These are phyloP conservation scores for Neurospora pannonica DNA, from an alignment of 495 filamentous ascomycete species.

Conservation along the genomic window DNA sequence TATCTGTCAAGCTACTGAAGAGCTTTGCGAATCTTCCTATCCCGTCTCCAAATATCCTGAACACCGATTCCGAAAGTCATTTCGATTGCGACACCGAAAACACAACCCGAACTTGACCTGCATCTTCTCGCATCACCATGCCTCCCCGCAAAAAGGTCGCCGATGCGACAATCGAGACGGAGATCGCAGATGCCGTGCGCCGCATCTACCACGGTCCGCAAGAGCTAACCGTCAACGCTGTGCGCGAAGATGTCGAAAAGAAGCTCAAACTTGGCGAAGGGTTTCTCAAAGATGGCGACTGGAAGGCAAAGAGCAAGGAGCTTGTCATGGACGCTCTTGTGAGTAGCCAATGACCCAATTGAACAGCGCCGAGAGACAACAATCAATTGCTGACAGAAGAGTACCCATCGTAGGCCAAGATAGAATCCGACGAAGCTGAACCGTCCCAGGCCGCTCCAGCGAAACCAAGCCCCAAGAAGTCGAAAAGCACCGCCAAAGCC, in stretches of 20 bases:
- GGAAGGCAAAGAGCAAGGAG: constrained; percentile 73
- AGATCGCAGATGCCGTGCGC: constrained; percentile 51
- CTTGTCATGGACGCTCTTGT: constrained; percentile 66
- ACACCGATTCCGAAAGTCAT: no score
- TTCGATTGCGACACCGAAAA: background rate
- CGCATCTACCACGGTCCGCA: constrained; percentile 47
- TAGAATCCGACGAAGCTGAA: constrained; percentile 4
- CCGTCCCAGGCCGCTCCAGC: constrained; percentile 13
- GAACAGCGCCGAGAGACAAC: background rate
- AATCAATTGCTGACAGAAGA: background rate
- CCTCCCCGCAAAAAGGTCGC: background rate
- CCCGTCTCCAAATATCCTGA: no score
- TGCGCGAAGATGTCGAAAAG: constrained; percentile 59
- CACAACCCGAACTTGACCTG: background rate
- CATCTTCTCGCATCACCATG: background rate
- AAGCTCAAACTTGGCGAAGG: constrained; percentile 53
- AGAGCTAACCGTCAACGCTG: constrained; percentile 65
- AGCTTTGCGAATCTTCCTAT: background rate
- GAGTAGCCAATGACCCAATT: constrained; percentile 20
- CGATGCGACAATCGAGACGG: constrained; percentile 27
- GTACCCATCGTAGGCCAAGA: background rate
- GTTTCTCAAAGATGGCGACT: constrained; percentile 59
- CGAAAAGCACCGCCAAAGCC: constrained; percentile 8
- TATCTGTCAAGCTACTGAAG: background rate
- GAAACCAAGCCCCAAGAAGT: constrained; percentile 2